These are phyloP conservation scores for Herpetospermum pedunculosum DNA, from an alignment of 306 rosid genomes.

Conservation along the genomic window DNA sequence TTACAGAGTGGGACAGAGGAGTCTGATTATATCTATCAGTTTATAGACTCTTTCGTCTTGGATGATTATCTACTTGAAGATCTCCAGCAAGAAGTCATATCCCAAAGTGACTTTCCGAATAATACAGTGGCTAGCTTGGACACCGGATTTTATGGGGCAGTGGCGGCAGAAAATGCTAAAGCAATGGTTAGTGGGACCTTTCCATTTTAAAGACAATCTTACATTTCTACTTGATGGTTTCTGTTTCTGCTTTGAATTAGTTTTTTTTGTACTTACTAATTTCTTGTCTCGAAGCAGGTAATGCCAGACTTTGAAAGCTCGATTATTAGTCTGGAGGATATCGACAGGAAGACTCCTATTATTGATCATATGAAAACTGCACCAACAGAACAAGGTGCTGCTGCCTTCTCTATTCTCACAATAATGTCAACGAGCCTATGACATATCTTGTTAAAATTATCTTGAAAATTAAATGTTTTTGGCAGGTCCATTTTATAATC, in stretches of 20 bases:
- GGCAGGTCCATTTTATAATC: slow-evolving; percentile 19
- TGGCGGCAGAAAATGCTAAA: slow-evolving; percentile 20
- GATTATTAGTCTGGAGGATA: slow-evolving; percentile 11
- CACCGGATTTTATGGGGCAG: slow-evolving; percentile 14
- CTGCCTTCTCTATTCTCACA: not conserved
- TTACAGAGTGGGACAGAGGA: slow-evolving; percentile 38
- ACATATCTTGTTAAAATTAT: not conserved
- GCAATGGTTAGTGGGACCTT: slow-evolving; percentile 36
- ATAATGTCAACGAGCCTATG: not conserved
- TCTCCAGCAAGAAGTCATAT: slow-evolving; percentile 11
- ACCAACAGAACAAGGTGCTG: slow-evolving; percentile 18
- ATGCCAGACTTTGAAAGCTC: slow-evolving; percentile 14
- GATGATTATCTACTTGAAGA: slow-evolving; percentile 25
- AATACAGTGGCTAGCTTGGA: slow-evolving; percentile 10
- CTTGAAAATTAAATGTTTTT: slow-evolving; percentile 19
- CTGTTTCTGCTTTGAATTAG: slow-evolving; percentile 6
- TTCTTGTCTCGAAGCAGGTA: slow-evolving; percentile 18
- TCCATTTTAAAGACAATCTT: not conserved
- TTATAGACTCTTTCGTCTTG: slow-evolving; percentile 25
- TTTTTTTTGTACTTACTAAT: slow-evolving; percentile 3
- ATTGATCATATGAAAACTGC: slow-evolving; percentile 3
- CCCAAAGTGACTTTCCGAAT: not conserved
- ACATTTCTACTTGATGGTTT: not conserved
- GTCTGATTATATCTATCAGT: slow-evolving; percentile 24
- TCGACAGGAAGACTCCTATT: slow-evolving; percentile 21